Evolutionary conservation across 352 stramenopile genomes (phyloP).

Genomic region (Paralagenidium karlingii): DNA sequence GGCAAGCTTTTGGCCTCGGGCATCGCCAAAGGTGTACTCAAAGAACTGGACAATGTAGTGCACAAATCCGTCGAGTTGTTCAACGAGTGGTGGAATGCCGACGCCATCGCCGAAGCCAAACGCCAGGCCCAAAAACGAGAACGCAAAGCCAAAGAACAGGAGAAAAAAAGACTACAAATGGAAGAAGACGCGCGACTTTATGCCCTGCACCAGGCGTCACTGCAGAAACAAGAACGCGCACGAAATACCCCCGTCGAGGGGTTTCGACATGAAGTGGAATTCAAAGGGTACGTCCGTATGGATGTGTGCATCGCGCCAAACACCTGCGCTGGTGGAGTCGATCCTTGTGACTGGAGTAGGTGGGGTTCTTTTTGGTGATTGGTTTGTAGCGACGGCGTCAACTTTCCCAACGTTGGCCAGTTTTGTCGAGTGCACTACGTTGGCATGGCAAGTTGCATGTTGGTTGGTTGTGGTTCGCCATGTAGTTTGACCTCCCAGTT

Average conservation of each 20-base stretch:
- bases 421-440: conserved; percentile 65
- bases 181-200: conserved; percentile 26
- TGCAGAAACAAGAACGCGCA: conserved; percentile 26
- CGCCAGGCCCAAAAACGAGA: conserved; percentile 43
- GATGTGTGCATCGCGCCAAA: no score
- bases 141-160: conserved; percentile 24
- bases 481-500: neutral
- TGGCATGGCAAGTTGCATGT: conserved; percentile 13
- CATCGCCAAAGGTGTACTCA: conserved; percentile 48
- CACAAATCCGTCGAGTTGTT: conserved; percentile 26
- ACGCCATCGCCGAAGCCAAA: conserved; percentile 56
- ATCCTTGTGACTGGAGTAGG: no score
- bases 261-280: conserved; percentile 33
- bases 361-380: no score
- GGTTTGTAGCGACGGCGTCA: conserved; percentile 36
- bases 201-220: conserved; percentile 21
- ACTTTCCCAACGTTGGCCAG: conserved; percentile 42
- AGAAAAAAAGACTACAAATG: conserved; percentile 26
- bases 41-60: conserved; percentile 48
- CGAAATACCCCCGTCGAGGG: conserved; percentile 24
- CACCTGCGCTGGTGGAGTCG: no score
- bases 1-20: conserved; percentile 33
- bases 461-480: no score
- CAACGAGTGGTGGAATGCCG: conserved; percentile 54
- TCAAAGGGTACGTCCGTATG: no score